phyloP scores from a whole-genome alignment of 2,329 filamentous ascomycete genomes.

The Penicillium frequentans region DNA sequence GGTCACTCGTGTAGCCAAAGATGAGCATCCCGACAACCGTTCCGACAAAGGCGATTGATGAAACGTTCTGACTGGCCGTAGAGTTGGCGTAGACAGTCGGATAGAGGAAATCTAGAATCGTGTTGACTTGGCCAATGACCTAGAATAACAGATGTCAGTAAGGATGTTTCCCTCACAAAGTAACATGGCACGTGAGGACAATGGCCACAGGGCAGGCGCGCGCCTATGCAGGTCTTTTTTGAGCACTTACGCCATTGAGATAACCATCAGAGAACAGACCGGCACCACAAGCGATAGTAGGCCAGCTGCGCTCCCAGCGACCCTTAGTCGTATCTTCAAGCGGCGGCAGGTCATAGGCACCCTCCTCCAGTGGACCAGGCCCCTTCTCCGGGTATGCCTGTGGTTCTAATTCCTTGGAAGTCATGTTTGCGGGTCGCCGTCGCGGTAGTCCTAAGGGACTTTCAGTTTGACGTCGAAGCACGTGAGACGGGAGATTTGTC shows the following conservation, averaged over 20 bases:
- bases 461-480: not conserved
- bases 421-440: not conserved
- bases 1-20: conserved; percentile 79
- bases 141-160: conserved; percentile 14
- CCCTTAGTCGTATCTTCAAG: conserved; percentile 33
- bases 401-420: conserved; percentile 3
- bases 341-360: conserved; percentile 20
- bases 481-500: not conserved
- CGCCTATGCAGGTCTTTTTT: not conserved
- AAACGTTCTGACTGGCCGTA: conserved; percentile 69
- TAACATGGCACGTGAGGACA: not conserved
- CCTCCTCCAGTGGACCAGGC: conserved; percentile 7
- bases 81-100: conserved; percentile 67
- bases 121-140: conserved; percentile 87
- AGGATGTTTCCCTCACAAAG: not conserved
- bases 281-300: conserved; percentile 83
- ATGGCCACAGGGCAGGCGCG: not conserved
- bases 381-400: conserved; percentile 17
- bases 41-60: conserved; percentile 81
- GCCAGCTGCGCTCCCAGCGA: conserved; percentile 61
- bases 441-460: not conserved
- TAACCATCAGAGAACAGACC: conserved; percentile 92
- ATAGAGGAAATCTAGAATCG: conserved; percentile 70
- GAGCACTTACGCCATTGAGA: conserved; percentile 70
- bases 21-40: conserved; percentile 79